A percentile compares a stretch with the other conserved stretches of the same genome.
These are phyloP conservation scores for Agroathelia rolfsii DNA, from an alignment of 1,284 basidiomycete species.

Conservation along the genomic window DNA sequence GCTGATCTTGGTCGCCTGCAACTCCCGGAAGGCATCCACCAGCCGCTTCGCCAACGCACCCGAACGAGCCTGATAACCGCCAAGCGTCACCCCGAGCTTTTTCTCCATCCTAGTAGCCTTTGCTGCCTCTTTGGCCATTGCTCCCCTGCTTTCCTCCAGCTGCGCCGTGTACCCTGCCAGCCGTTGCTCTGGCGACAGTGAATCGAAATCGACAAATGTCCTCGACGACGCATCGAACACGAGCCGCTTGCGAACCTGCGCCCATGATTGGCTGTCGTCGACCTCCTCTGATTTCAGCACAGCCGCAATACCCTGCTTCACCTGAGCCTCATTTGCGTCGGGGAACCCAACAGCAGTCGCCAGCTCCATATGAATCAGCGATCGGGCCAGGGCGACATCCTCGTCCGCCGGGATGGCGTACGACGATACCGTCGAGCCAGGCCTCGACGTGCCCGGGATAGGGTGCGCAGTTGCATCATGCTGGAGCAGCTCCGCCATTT, in stretches of 20 bases:
- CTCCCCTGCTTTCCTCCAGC: constrained; percentile 57
- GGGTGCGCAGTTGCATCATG: constrained; percentile 89
- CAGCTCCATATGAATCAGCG: constrained; percentile 72
- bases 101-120: constrained; percentile 86
- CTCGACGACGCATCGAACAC: constrained; percentile 50
- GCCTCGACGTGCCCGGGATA: constrained; percentile 77
- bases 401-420: constrained; percentile 78
- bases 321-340: constrained; percentile 67
- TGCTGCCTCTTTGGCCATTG: constrained; percentile 75
- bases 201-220: constrained; percentile 59
- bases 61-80: constrained; percentile 83
- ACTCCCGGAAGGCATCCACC: constrained; percentile 57
- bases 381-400: constrained; percentile 63
- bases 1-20: constrained; percentile 61
- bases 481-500: constrained; percentile 72
- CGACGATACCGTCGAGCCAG: constrained; percentile 63
- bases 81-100: constrained; percentile 80
- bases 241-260: constrained; percentile 45
- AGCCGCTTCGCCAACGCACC: constrained; percentile 62
- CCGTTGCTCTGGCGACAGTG: constrained; percentile 49
- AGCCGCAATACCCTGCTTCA: constrained; percentile 64
- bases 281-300: constrained; percentile 51
- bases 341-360: constrained; percentile 77
- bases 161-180: constrained; percentile 55
- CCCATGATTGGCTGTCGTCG: constrained; percentile 60